Base-by-base conservation (phyloP, 2,329 filamentous ascomycete species). In the Cytospora mali region DNA sequence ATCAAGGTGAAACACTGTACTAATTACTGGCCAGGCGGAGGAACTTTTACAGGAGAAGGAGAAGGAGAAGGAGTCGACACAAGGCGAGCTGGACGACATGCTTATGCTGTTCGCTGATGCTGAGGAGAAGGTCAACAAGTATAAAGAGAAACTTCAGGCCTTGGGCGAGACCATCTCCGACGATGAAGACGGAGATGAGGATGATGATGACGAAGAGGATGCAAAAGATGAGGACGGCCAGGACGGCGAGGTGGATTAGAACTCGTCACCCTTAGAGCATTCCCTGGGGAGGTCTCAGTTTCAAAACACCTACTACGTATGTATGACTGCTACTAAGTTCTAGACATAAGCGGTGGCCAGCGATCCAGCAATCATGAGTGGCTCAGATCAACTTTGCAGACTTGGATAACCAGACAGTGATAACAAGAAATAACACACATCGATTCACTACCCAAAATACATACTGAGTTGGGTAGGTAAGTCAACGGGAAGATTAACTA, bases 61-160 rank as follows among this genome's bases (percentile, higher is more conserved):
- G 68, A 82, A 86, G 64, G 86, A 89, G 62, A 86, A 84, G 61
- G 81, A 86, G 65, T 77, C 83, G 1, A 82, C 83, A 6, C 91
- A 94, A 72, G 81, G 84, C 3, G 91, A 95, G 74, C 79, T 94
- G 52, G 91, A 95, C 68, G 91, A 95, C 73, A 80, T 94, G 59
- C 77, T 95, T 39, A 90, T 94, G 78, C 88, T 95, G 6, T 92
- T 93, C 74, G 87, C 86, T 16, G 91, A 95, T 71, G 72, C 93
- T 21, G 91, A 95, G 48, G 89, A 92, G 59, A 94, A 93, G 76
- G 80, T 87, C 55, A 81, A 83, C 49, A 86, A 85, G 69, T 92
- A 94, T 72, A 94, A 91, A 82, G 89, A 90, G 33, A 58, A 85
- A 55, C 79, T 93, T 16, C 83, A 84, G 69, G 84, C 82, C 25